phyloP scores from a whole-genome alignment of 331 rosid species.

The Dryas integrifolia region DNA sequence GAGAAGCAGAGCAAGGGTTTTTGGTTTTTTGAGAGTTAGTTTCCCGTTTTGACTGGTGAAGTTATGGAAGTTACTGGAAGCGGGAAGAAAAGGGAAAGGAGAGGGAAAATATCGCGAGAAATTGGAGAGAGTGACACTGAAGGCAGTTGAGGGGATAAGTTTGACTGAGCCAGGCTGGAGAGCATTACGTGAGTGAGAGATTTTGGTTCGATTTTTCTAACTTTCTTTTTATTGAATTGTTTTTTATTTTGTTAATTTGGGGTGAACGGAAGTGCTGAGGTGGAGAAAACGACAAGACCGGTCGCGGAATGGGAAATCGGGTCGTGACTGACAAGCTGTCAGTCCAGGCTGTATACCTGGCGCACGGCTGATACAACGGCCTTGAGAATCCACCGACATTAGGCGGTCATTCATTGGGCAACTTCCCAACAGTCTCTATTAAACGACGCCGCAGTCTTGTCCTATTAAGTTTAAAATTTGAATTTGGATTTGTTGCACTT shows the following conservation, averaged over 20 bases:
- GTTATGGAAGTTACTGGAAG: slow-evolving; percentile 26
- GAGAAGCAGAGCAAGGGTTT: neutral
- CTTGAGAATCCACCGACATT: slow-evolving; percentile 25
- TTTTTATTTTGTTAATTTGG: neutral
- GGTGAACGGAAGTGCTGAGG: slow-evolving; percentile 25
- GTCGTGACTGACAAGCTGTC: slow-evolving; percentile 35
- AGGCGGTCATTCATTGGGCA: slow-evolving; percentile 26
- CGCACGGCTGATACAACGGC: slow-evolving; percentile 27
- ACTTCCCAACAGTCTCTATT: neutral
- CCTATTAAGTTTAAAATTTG: neutral
- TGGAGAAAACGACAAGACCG: slow-evolving; percentile 45
- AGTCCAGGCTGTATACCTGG: slow-evolving; percentile 37
- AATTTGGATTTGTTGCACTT: neutral
- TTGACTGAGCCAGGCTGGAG: slow-evolving; percentile 57
- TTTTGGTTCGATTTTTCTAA: slow-evolving; percentile 12
- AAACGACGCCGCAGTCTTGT: neutral
- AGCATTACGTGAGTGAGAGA: slow-evolving; percentile 39
- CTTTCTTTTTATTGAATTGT: neutral
- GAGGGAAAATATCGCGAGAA: slow-evolving; percentile 19
- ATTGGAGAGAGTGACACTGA: neutral
- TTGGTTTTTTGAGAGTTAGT: neutral
- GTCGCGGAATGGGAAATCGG: slow-evolving; percentile 36
- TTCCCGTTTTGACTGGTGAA: slow-evolving; percentile 24
- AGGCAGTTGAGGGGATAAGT: slow-evolving; percentile 33
- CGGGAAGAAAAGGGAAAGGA: neutral